These are phyloP conservation scores for Cercophora newfieldiana DNA, from an alignment of 495 filamentous ascomycete species.

Conservation along the genomic window DNA sequence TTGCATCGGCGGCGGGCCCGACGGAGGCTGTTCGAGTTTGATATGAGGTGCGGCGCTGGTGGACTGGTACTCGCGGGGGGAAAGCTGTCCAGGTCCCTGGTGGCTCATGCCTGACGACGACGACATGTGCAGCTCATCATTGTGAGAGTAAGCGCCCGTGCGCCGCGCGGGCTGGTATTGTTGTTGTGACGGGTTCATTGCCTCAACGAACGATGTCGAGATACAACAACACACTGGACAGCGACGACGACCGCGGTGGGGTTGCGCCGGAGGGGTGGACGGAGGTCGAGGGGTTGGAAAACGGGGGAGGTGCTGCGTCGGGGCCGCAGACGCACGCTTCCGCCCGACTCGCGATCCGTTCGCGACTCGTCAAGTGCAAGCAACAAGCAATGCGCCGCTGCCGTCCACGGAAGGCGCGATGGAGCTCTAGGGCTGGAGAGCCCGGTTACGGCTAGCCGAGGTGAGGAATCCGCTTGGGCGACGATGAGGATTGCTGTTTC, in stretches of 20 bases:
- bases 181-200: conserved; percentile 51
- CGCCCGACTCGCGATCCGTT: not conserved
- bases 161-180: conserved; percentile 48
- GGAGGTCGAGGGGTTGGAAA: no score
- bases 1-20: conserved; percentile 47
- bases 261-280: not conserved
- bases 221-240: not conserved
- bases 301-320: not conserved
- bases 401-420: not conserved
- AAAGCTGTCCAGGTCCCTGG: conserved; percentile 46
- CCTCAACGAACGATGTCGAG: conserved; percentile 26
- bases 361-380: not conserved
- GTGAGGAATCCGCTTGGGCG: not conserved
- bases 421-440: not conserved
- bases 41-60: conserved; percentile 50
- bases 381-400: not conserved
- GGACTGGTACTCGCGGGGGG: conserved; percentile 50
- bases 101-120: conserved; percentile 58
- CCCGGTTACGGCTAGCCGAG: not conserved
- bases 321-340: not conserved
- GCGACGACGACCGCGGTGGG: not conserved
- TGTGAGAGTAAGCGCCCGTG: conserved; percentile 45
- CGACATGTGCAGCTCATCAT: conserved; percentile 79
- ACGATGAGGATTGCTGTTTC: not conserved
- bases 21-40: conserved; percentile 30